These are phyloP conservation scores for Triangularia setosa DNA, from an alignment of 2,329 filamentous ascomycete genomes.

Conservation along the genomic window DNA sequence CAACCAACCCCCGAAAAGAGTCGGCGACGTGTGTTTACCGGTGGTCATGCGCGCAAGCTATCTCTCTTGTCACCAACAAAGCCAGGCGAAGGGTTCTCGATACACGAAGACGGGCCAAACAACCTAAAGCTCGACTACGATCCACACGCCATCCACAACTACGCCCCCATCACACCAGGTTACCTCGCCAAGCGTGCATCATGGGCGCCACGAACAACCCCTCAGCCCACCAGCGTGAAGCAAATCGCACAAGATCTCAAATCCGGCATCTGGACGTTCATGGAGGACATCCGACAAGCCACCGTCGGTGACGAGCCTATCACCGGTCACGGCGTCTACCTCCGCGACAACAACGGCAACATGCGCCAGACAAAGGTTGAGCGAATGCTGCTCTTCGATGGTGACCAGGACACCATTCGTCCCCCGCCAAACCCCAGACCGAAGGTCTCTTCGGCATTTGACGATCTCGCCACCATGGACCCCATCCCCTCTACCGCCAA, in stretches of 20 bases:
- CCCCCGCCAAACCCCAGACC: slow-evolving; percentile 39
- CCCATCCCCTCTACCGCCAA: background rate
- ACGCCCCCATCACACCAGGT: slow-evolving; percentile 33
- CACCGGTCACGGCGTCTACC: slow-evolving; percentile 41
- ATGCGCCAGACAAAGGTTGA: slow-evolving; percentile 27
- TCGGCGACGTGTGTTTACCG: slow-evolving; percentile 65
- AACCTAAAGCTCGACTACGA: slow-evolving; percentile 35
- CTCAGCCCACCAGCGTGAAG: slow-evolving; percentile 48
- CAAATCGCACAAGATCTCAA: slow-evolving; percentile 87
- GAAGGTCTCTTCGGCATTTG: slow-evolving; percentile 42
- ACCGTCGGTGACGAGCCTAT: slow-evolving; percentile 92
- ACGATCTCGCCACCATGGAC: slow-evolving; percentile 29
- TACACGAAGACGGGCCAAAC: slow-evolving; percentile 44
- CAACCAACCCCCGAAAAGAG: slow-evolving; percentile 34
- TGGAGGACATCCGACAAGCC: slow-evolving; percentile 91
- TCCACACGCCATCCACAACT: slow-evolving; percentile 30
- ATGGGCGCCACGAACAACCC: slow-evolving; percentile 52
- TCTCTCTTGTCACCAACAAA: slow-evolving; percentile 75
- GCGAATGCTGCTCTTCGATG: slow-evolving; percentile 18
- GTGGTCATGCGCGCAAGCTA: slow-evolving; percentile 59
- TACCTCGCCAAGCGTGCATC: slow-evolving; percentile 53
- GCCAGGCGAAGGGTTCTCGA: slow-evolving; percentile 40
- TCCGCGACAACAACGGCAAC: slow-evolving; percentile 34
- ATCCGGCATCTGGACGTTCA: slow-evolving; percentile 87
- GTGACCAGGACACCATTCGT: slow-evolving; percentile 43